Conservation (phyloP, 2,329 filamentous ascomycete genomes). For the Fusarium sp. region DNA sequence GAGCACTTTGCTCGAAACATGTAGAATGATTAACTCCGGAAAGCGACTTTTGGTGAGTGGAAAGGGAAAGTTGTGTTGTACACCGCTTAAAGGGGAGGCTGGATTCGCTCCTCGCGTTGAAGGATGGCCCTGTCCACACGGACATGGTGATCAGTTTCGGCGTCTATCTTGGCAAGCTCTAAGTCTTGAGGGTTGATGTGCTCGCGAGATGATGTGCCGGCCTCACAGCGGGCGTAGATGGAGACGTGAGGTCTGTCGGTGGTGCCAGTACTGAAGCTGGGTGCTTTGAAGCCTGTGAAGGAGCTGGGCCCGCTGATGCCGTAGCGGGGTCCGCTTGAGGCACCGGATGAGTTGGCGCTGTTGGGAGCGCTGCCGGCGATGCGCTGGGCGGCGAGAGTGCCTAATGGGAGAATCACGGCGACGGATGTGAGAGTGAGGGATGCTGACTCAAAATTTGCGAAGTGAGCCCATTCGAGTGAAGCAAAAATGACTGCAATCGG, state of each 20-base stretch:
- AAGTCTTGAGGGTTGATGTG: constrained; percentile 47
- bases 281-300: constrained; percentile 40
- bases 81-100: constrained; percentile 6
- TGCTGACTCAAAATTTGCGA: constrained; percentile 61
- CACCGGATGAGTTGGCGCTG: constrained; percentile 33
- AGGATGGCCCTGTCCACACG: constrained; percentile 49
- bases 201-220: constrained; percentile 26
- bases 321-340: constrained; percentile 33
- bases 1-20: constrained; percentile 6
- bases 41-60: constrained; percentile 9
- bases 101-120: constrained; percentile 50
- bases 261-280: constrained; percentile 38
- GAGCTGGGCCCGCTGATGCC: constrained; percentile 29
- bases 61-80: background rate
- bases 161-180: constrained; percentile 50
- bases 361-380: constrained; percentile 48
- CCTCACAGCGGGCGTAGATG: constrained; percentile 46
- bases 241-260: constrained; percentile 35
- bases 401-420: constrained; percentile 64
- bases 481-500: constrained; percentile 61
- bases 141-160: constrained; percentile 39
- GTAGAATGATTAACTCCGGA: constrained; percentile 16
- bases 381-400: constrained; percentile 64
- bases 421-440: constrained; percentile 64
- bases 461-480: constrained; percentile 58